Evolutionary conservation across 306 rosid genomes (phyloP).

Genomic region (Cicer chorassanicum): DNA sequence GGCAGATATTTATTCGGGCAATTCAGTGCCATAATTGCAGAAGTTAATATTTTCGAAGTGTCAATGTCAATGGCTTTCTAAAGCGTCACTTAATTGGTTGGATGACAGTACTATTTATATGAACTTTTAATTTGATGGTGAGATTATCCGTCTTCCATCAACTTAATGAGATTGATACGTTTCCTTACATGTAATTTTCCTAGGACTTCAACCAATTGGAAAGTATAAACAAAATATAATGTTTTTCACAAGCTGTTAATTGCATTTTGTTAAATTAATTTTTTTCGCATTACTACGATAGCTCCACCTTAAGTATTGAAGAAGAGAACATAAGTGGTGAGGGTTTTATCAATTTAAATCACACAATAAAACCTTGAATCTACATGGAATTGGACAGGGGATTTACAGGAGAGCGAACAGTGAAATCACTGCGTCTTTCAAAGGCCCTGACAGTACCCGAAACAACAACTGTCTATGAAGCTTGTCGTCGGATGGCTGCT

Average conservation of each 20-base stretch:
- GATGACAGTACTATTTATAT: conserved; percentile 10
- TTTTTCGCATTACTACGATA: conserved; percentile 1
- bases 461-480: conserved; percentile 76
- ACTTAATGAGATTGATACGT: conserved; percentile 36
- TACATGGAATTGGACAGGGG: conserved; percentile 64
- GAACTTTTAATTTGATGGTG: conserved; percentile 3
- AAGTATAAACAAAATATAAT: not conserved
- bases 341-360: conserved; percentile 37
- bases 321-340: conserved; percentile 29
- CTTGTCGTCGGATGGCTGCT: conserved; percentile 95
- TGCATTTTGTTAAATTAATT: conserved; percentile 12
- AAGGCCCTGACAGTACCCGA: conserved; percentile 96
- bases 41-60: conserved; percentile 19
- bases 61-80: conserved; percentile 20
- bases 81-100: conserved; percentile 26
- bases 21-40: conserved; percentile 33
- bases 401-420: conserved; percentile 83
- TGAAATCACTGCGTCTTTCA: conserved; percentile 81
- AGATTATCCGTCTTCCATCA: not conserved
- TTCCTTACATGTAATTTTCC: not conserved
- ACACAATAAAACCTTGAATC: not conserved
- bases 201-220: not conserved
- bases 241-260: conserved; percentile 35
- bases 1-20: conserved; percentile 26
- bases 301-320: conserved; percentile 22